Conservation (phyloP, 139 green algal species). For the Micractinium sp. region DNA sequence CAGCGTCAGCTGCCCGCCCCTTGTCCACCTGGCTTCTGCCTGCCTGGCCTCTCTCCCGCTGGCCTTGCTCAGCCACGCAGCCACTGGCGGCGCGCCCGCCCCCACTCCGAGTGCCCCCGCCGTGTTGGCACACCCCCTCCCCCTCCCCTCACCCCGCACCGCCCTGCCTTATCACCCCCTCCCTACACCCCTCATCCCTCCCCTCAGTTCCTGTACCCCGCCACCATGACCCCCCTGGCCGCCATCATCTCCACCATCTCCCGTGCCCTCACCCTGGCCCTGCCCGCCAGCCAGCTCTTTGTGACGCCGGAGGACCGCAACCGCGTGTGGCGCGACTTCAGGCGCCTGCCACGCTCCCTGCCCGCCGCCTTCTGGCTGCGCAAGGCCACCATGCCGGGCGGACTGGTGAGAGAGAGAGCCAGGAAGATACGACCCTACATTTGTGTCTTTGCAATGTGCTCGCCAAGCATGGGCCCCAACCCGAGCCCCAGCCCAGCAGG, state of each 20-base stretch:
- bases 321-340: conserved; percentile 32
- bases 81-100: too few relatives aligned
- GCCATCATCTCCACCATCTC: background rate
- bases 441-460: too few relatives aligned
- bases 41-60: too few relatives aligned
- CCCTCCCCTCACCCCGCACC: too few relatives aligned
- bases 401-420: background rate
- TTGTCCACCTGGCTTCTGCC: too few relatives aligned
- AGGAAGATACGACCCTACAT: too few relatives aligned
- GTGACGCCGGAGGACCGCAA: background rate
- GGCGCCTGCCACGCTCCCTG: conserved; percentile 15
- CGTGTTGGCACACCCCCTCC: background rate
- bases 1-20: too few relatives aligned
- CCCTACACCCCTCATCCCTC: background rate
- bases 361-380: background rate
- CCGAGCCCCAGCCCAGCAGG: too few relatives aligned
- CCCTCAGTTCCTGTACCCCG: conserved; percentile 28
- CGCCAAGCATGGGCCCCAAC: too few relatives aligned
- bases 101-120: too few relatives aligned
- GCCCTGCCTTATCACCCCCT: background rate
- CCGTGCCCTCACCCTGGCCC: background rate
- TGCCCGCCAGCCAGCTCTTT: conserved; percentile 39
- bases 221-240: conserved; percentile 19
- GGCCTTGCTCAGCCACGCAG: too few relatives aligned
- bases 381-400: background rate